phyloP scores from a whole-genome alignment of 2,329 filamentous ascomycete species.

The Coniochaeta hoffmannii region DNA sequence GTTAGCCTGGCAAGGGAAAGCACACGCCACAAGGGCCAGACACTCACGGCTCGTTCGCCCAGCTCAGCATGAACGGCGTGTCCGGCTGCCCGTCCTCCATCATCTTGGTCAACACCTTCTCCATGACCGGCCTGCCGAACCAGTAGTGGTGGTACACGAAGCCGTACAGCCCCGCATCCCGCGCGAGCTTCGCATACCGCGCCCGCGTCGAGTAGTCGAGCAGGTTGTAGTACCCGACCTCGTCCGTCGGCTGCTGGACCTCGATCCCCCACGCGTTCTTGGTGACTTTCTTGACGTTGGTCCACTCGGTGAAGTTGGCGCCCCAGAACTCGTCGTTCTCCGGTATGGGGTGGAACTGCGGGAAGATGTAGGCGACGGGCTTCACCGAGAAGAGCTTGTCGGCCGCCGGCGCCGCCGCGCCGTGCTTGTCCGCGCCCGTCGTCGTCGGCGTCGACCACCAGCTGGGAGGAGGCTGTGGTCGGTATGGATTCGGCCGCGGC shows the following conservation, averaged over 20 bases:
- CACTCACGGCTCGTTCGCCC: constrained; percentile 8
- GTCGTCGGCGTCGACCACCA: neutral
- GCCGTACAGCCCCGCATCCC: constrained; percentile 6
- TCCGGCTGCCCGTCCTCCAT: constrained; percentile 6
- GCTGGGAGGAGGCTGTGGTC: neutral
- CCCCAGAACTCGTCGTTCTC: constrained; percentile 9
- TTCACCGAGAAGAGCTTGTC: constrained; percentile 5
- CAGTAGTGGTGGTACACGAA: constrained; percentile 9
- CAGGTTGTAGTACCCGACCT: constrained; percentile 9
- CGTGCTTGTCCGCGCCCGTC: neutral
- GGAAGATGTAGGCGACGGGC: constrained; percentile 9
- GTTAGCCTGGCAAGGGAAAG: neutral
- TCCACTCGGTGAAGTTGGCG: constrained; percentile 9
- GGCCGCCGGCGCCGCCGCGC: neutral
- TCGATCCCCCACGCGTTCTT: constrained; percentile 4
- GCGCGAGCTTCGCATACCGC: constrained; percentile 4
- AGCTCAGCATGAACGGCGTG: constrained; percentile 8
- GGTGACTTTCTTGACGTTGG: constrained; percentile 5
- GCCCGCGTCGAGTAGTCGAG: constrained; percentile 2
- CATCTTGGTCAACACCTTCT: constrained; percentile 3
- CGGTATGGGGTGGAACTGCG: constrained; percentile 6
- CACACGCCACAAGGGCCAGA: neutral
- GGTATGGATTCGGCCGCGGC: neutral
- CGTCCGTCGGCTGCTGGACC: constrained; percentile 4
- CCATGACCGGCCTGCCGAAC: constrained; percentile 9